Evolutionary conservation across 2,329 filamentous ascomycete species (phyloP).

Genomic region (Ascosphaera pollenicola): DNA sequence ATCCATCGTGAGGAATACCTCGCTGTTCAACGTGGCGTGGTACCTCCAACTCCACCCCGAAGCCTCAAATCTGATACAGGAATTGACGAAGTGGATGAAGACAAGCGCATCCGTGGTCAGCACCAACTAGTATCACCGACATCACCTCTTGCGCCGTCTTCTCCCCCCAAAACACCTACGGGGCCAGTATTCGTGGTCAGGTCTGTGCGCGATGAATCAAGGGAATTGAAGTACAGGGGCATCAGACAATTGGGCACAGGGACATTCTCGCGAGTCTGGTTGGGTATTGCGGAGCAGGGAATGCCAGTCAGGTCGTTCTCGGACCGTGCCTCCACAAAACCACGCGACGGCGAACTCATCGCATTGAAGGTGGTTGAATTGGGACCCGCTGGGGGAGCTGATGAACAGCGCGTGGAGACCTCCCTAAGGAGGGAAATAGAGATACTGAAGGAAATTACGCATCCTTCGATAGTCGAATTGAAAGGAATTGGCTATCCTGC

Average conservation of each 20-base stretch:
- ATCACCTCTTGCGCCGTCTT: constrained; percentile 7
- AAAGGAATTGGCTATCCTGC: constrained; percentile 80
- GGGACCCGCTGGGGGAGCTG: constrained; percentile 78
- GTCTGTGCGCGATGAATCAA: constrained; percentile 38
- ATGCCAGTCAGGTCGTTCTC: constrained; percentile 16
- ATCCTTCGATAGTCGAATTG: constrained; percentile 76
- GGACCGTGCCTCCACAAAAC: constrained; percentile 4
- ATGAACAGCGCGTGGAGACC: constrained; percentile 80
- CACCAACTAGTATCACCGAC: constrained; percentile 2
- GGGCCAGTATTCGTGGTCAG: constrained; percentile 48
- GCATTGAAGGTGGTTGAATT: constrained; percentile 93
- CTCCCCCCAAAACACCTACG: constrained; percentile 16
- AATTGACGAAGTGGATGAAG: constrained; percentile 28
- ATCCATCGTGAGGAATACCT: constrained; percentile 62
- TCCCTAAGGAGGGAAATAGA: constrained; percentile 88
- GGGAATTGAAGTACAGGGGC: constrained; percentile 56
- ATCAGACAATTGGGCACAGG: constrained; percentile 70
- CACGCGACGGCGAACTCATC: constrained; percentile 52
- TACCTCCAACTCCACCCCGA: constrained; percentile 44
- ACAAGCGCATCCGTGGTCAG: constrained; percentile 4
- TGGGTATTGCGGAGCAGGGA: constrained; percentile 57
- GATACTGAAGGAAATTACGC: constrained; percentile 68
- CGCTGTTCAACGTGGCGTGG: constrained; percentile 54
- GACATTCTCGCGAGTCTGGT: constrained; percentile 83
- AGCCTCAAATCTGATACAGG: constrained; percentile 35